Evolutionary conservation across 2,329 filamentous ascomycete species (phyloP).

Genomic region (Mycogone perniciosa): DNA sequence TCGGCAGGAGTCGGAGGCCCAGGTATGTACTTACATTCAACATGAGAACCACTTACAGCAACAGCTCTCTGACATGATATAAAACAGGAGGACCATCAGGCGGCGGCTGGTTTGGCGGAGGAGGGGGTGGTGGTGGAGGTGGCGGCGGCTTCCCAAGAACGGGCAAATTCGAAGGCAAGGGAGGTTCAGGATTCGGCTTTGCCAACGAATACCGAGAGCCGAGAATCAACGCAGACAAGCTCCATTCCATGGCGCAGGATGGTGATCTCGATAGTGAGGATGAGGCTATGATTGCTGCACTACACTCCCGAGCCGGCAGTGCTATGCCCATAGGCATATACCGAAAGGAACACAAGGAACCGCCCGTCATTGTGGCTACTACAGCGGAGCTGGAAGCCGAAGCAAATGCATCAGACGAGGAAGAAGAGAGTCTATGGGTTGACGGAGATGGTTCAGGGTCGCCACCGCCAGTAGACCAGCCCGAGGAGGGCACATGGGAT

Average conservation of each 20-base stretch:
- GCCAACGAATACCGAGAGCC: constrained; percentile 33
- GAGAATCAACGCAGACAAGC: constrained; percentile 51
- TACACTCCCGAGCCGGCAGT: constrained; percentile 24
- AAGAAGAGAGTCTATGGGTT: constrained; percentile 42
- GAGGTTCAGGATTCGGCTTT: constrained; percentile 35
- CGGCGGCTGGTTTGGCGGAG: constrained; percentile 27
- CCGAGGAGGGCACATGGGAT: constrained; percentile 39
- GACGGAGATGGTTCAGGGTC: constrained; percentile 28
- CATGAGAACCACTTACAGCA: constrained; percentile 6
- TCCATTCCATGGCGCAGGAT: constrained; percentile 38
- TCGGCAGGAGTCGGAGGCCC: constrained; percentile 26
- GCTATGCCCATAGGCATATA: constrained; percentile 51
- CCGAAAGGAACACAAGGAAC: constrained; percentile 47
- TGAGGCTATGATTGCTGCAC: constrained; percentile 34
- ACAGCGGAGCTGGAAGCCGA: constrained; percentile 52
- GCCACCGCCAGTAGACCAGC: constrained; percentile 23
- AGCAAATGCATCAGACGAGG: constrained; percentile 36
- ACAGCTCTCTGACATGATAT: constrained; percentile 5
- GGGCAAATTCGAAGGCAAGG: constrained; percentile 32
- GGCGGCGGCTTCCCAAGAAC: constrained; percentile 22
- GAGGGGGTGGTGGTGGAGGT: constrained; percentile 23
- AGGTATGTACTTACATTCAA: constrained; percentile 9
- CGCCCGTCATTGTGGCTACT: constrained; percentile 47
- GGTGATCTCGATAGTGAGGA: constrained; percentile 42
- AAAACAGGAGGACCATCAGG: constrained; percentile 17